These are phyloP conservation scores for Penicillium sp. DNA, from an alignment of 2,329 filamentous ascomycete genomes.

Conservation along the genomic window DNA sequence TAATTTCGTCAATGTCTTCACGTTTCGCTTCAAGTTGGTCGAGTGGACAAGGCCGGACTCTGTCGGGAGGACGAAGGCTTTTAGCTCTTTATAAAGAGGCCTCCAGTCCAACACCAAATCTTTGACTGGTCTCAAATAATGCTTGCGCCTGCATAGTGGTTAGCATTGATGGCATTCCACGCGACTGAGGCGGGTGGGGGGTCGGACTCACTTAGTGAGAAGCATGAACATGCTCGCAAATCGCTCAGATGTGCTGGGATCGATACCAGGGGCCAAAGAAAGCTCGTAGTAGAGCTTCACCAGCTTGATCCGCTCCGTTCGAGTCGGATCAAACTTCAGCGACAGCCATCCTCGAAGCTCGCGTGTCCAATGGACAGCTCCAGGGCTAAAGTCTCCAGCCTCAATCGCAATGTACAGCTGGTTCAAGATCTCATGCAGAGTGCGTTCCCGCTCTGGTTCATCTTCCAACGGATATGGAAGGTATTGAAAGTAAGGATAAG, in stretches of 20 bases:
- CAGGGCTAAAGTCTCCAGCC: constrained; percentile 88
- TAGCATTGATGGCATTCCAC: constrained; percentile 11
- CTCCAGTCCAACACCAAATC: constrained; percentile 92
- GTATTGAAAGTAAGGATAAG: constrained; percentile 87
- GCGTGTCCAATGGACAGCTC: constrained; percentile 92
- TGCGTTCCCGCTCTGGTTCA: constrained; percentile 68
- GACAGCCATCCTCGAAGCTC: constrained; percentile 93
- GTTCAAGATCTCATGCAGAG: constrained; percentile 81
- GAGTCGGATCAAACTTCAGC: constrained; percentile 94
- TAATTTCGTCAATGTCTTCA: constrained; percentile 76
- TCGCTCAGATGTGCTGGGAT: constrained; percentile 73
- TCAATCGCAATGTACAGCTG: constrained; percentile 89
- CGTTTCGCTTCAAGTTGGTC: constrained; percentile 60
- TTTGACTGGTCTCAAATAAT: constrained; percentile 85
- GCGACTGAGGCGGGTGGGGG: neutral
- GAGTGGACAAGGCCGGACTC: constrained; percentile 66
- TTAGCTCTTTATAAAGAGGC: constrained; percentile 87
- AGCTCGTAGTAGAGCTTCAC: constrained; percentile 94
- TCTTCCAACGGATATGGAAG: constrained; percentile 86
- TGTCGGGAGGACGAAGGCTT: constrained; percentile 78
- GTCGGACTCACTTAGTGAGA: constrained; percentile 70
- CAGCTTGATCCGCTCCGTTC: constrained; percentile 74
- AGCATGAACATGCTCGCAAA: constrained; percentile 97
- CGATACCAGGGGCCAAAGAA: constrained; percentile 80
- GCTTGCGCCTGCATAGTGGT: constrained; percentile 66